phyloP scores from a whole-genome alignment of 768 basidiomycete species.

The Auricularia sp. region DNA sequence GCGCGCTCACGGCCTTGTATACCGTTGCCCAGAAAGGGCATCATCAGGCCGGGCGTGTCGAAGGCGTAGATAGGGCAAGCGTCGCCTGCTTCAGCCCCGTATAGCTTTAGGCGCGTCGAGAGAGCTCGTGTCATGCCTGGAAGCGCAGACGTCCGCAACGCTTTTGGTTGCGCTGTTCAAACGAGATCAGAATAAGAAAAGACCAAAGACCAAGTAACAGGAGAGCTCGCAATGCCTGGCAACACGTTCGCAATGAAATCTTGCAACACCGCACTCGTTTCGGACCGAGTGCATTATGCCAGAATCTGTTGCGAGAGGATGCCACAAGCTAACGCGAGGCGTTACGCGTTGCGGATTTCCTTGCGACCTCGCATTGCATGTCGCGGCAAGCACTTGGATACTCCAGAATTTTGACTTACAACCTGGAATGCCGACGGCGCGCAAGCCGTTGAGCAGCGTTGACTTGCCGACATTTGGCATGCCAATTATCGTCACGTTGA shows the following conservation, averaged over 20 bases:
- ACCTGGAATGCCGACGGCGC: constrained; percentile 78
- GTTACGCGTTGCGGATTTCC: too few species aligned
- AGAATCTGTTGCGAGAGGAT: too few species aligned
- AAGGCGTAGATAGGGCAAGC: constrained; percentile 63
- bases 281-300: too few species aligned
- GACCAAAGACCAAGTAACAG: constrained; percentile 4
- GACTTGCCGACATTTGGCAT: constrained; percentile 99
- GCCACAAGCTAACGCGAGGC: too few species aligned
- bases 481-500: constrained; percentile 88
- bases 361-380: too few species aligned
- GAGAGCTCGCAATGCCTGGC: background rate
- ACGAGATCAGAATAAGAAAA: constrained; percentile 6
- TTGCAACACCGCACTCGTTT: too few species aligned
- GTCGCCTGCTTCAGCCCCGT: constrained; percentile 12
- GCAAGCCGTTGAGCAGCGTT: constrained; percentile 80
- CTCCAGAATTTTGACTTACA: constrained; percentile 33
- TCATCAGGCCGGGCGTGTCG: constrained; percentile 95
- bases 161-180: constrained; percentile 65
- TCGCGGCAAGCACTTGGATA: too few species aligned
- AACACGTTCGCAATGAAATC: too few species aligned
- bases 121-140: constrained; percentile 86
- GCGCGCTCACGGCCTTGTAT: constrained; percentile 81
- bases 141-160: constrained; percentile 76
- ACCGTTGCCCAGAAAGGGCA: constrained; percentile 86
- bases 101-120: constrained; percentile 82